Evolutionary conservation across 2,329 filamentous ascomycete genomes (phyloP), one percentile per base, ranked within the genome.

Genomic region (Gnomoniopsis sp.): DNA sequence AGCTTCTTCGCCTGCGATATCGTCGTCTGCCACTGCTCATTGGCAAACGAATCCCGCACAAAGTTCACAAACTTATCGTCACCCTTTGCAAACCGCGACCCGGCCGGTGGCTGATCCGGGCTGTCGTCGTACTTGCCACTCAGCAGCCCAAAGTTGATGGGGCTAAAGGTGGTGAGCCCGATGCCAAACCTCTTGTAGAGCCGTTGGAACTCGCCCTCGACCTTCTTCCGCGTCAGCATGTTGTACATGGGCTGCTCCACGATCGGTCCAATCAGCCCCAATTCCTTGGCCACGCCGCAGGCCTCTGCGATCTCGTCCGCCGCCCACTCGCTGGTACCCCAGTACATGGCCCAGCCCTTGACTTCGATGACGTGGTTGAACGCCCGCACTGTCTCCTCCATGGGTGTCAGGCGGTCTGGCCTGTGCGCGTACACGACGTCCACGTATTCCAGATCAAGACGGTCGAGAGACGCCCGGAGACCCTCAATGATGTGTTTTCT

Each of bases 201-300:
- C 34, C 82, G 81, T 61, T 80, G 77, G 72, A 81, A 88, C 65
- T 89, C 84, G 55, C 77, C 77, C 70, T 89, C 87, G 17, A 89
- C 86, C 66, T 82, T 82, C 62, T 83, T 75, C 33, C 87, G 80
- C 26, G 73, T 72, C 2, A 89, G 74, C 65, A 88, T 78, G 73
- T 88, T 89, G 75, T 89, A 89, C 63, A 82, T 77, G 0, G 87
- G 86, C 73, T 89, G 87, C 70, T 89, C 87, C 65, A 86, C 83
- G 12, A 87, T 69, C 0, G 87, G 87, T 0, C 79, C 82, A 52
- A 89, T 82, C 54, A 89, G 76, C 6, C 80, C 78, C 10, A 88
- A 76, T 64, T 79, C 78, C 60, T 84, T 81, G 22, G 87, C 84
- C 61, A 75, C 84, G 70, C 61, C 82, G 71, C 82, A 83, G 1